Conservation (phyloP, 768 basidiomycete species). For the Leccinum boreale region DNA sequence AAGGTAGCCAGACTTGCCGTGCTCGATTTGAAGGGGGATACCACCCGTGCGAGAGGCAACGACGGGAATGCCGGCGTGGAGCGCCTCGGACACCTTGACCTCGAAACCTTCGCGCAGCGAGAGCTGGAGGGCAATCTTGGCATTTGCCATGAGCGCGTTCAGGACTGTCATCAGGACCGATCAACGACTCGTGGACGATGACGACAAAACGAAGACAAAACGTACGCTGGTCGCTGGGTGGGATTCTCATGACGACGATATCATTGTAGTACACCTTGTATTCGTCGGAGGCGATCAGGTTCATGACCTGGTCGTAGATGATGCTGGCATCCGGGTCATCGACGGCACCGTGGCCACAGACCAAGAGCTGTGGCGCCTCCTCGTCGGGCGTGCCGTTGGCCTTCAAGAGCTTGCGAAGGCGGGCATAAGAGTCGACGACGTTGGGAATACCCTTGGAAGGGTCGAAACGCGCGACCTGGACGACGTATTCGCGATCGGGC, state of each 20-base stretch:
- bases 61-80: conserved; percentile 86
- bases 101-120: conserved; percentile 96
- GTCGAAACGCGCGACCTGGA: conserved; percentile 95
- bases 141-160: conserved; percentile 85
- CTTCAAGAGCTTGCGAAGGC: conserved; percentile 68
- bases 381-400: conserved; percentile 43
- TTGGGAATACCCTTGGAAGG: conserved; percentile 81
- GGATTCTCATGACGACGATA: conserved; percentile 75
- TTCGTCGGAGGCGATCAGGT: conserved; percentile 49
- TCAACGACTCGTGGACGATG: conserved; percentile 3
- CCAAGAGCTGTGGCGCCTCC: conserved; percentile 67
- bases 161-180: conserved; percentile 48
- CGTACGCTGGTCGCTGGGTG: conserved; percentile 82
- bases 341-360: conserved; percentile 90
- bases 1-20: conserved; percentile 87
- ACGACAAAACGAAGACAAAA: conserved; percentile 7
- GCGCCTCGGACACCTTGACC: conserved; percentile 94
- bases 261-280: conserved; percentile 56
- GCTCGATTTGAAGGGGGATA: conserved; percentile 86
- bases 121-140: conserved; percentile 87
- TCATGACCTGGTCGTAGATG: conserved; percentile 79
- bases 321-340: conserved; percentile 95
- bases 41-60: conserved; percentile 86
- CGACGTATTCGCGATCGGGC: conserved; percentile 80
- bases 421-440: conserved; percentile 84